phyloP scores from a whole-genome alignment of 306 rosid genomes.

The Begonia peltatifolia region DNA sequence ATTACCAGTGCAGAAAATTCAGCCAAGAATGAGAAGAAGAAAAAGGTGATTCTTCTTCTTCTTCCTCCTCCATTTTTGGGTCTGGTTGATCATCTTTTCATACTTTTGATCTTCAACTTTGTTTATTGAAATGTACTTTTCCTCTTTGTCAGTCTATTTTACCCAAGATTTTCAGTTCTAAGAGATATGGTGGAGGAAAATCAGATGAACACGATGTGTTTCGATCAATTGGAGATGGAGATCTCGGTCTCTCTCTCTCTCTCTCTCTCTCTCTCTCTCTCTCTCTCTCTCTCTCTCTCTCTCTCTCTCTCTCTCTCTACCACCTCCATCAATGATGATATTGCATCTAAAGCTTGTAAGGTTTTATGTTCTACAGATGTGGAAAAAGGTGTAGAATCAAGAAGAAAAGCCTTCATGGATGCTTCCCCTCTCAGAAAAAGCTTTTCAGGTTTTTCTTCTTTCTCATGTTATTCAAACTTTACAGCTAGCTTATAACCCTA shows the following conservation, averaged over 20 bases:
- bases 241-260: constrained; percentile 17
- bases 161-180: constrained; percentile 70
- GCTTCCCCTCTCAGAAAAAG: constrained; percentile 29
- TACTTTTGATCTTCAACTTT: not conserved
- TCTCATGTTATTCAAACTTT: not conserved
- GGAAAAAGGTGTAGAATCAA: constrained; percentile 36
- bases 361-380: constrained; percentile 14
- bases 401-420: constrained; percentile 38
- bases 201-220: constrained; percentile 29
- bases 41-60: constrained; percentile 22
- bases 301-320: too few species aligned
- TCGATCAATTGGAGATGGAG: constrained; percentile 29
- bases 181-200: constrained; percentile 28
- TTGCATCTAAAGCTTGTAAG: not conserved
- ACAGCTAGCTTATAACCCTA: not conserved
- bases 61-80: not conserved
- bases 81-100: not conserved
- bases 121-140: not conserved
- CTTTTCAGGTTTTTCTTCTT: constrained; percentile 36
- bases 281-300: too few species aligned
- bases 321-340: not conserved
- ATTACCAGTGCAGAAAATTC: constrained; percentile 12
- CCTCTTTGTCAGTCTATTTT: constrained; percentile 38
- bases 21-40: constrained; percentile 51
- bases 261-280: not conserved